Base-by-base conservation (phyloP, 2,329 filamentous ascomycete genomes). In the Pseudocercospora fuligena region DNA sequence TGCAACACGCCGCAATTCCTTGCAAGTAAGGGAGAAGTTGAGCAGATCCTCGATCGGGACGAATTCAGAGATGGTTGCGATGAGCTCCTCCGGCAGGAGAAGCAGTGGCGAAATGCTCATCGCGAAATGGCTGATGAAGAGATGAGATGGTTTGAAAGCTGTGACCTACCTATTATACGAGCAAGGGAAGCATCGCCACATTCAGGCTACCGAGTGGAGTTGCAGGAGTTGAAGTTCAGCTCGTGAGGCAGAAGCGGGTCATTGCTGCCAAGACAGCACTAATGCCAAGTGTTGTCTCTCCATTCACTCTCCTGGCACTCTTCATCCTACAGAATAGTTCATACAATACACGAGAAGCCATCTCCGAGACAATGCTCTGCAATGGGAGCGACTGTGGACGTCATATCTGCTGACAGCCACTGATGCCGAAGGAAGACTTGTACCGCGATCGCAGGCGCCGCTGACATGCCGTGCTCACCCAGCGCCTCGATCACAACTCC, bases 61-160 rank as follows among this genome's bases (percentile, higher is more conserved):
- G 7, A 33, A 36, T 14, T 27, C 60, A 19, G 63, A 31, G 54
- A 69, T 69, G 31, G 16, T 27, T 12, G 53, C 65, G 19, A 69
- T 8, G 11, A 69, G 65, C 61, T 69, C 67, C 40, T 67, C 67
- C 1, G 66, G 67, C 1, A 69, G 56, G 16, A 43, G n/a, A 14
- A 63, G 60, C 29, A 66, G 60, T 23, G 57, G 51, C 51, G 51
- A 54, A 29, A 8, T 29, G 51, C 4, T n/a, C 25, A 54, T 54
- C 9, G 21, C 51, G 7, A 7, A 54, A 27, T 3, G 23, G 16
- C 25, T 5, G 23, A 27, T 5, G 12, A 23, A 14, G 12, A 54
- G 25, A 11, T 4, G 27, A 8, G 14, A 23, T 51, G 47, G 14
- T 5, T 12, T 3, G 11, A 23, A 14, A 1, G 47, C 12, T 12